A percentile compares a stretch with the other conserved stretches of the same genome.
phyloP scores from a whole-genome alignment of 805 yeast species.

The Kuraishia ogatae region DNA sequence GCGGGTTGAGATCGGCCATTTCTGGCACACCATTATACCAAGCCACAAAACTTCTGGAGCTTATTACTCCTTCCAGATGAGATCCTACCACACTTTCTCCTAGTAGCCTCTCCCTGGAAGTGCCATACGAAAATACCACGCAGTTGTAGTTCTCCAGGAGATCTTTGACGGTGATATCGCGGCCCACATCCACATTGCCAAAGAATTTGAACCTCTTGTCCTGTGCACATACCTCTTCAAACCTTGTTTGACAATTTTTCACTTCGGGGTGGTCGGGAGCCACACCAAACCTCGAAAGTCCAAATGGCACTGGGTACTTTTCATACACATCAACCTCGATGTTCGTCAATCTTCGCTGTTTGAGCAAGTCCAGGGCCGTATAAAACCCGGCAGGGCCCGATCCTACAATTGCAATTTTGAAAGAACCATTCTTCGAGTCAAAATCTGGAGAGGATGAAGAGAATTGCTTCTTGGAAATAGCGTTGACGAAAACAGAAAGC shows the following conservation, averaged over 20 bases:
- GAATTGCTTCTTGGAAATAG: background rate
- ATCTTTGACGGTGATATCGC: constrained; percentile 41
- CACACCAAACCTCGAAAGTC: constrained; percentile 89
- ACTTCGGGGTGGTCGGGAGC: constrained; percentile 99
- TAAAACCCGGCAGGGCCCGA: constrained; percentile 97
- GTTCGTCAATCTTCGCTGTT: constrained; percentile 18
- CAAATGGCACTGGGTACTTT: constrained; percentile 81
- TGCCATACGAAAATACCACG: constrained; percentile 78
- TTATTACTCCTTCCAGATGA: constrained; percentile 54
- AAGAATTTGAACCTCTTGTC: constrained; percentile 40
- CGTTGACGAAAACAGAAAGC: background rate
- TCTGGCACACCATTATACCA: constrained; percentile 95
- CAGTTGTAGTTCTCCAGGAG: constrained; percentile 57
- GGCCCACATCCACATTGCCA: constrained; percentile 70
- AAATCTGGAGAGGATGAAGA: background rate
- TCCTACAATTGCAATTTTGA: constrained; percentile 69
- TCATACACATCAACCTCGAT: constrained; percentile 70
- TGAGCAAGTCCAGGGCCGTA: constrained; percentile 67
- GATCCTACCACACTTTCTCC: constrained; percentile 47
- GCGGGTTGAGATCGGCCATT: constrained; percentile 37
- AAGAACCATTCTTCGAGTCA: background rate
- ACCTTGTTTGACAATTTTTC: constrained; percentile 72
- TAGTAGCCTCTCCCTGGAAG: constrained; percentile 46
- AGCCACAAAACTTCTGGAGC: constrained; percentile 82
- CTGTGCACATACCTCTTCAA: constrained; percentile 37